Conservation (phyloP, 129 eudicot species). For the Pulicaria dysenterica region DNA sequence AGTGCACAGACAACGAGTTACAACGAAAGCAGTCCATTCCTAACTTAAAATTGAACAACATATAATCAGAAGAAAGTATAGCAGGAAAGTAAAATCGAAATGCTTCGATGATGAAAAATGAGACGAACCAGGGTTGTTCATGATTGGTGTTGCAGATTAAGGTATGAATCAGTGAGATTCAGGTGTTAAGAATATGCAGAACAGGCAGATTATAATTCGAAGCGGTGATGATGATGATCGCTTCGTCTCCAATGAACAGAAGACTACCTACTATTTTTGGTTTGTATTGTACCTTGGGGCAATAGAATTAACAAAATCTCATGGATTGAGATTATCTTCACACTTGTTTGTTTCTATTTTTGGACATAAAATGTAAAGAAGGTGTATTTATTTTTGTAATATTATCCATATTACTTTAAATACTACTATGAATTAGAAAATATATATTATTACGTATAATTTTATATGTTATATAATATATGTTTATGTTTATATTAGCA, state of each 20-base stretch:
- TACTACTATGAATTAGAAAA: too few species aligned
- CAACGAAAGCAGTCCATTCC: conserved; percentile 2
- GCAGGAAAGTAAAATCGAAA: conserved; percentile 8
- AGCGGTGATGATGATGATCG: conserved; percentile 27
- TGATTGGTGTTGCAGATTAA: conserved; percentile 23
- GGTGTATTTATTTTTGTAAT: too few species aligned
- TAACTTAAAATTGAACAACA: conserved; percentile 6
- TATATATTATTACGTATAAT: too few species aligned
- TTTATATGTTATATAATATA: too few species aligned
- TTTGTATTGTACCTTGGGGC: too few species aligned
- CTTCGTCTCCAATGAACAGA: conserved; percentile 5
- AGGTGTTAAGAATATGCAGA: neutral
- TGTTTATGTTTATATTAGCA: too few species aligned
- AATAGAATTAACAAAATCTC: neutral
- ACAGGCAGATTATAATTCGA: conserved; percentile 7
- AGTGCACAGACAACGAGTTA: conserved; percentile 3
- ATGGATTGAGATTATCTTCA: neutral
- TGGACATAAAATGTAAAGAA: too few species aligned
- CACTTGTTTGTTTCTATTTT: neutral
- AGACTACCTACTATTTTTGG: conserved; percentile 11
- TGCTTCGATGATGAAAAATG: neutral
- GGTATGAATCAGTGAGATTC: conserved; percentile 14
- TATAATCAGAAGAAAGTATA: conserved; percentile 14
- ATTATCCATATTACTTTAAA: too few species aligned
- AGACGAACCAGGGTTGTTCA: conserved; percentile 46